Base-by-base conservation (phyloP, 805 yeast genomes). In the Wickerhamomyces strasburgensis region DNA sequence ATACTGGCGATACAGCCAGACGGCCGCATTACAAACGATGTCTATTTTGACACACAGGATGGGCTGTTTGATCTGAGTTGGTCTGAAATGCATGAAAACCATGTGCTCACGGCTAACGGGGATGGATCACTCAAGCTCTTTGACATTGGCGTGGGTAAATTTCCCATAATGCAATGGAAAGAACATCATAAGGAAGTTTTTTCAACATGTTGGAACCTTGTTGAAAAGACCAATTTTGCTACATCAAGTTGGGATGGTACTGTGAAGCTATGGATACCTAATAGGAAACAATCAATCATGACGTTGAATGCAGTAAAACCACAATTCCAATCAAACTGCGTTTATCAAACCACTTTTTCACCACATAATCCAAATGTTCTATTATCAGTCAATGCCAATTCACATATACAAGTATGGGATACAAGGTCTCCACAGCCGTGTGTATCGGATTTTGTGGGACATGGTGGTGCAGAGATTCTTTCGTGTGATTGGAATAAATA, bases 211-310 rank as follows among this genome's bases (percentile, higher is more conserved):
- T 84, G 93, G 93, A 82, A 80, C 53, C 55, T 80, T 41, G 73
- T 78, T 4, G 82, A 79, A 44, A 84, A 87, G 60, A 54, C 71
- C 5, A 67, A 66, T 14, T 85, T 90, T 59, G 78, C 82, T 27
- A 72, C 90, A 14, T 73, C 89, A 19, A 82, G 95, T 7, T 90
- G 98, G 98, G 98, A 90, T 58, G 96, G 97, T 0, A 65, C 83
- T 0, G 73, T 89, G 27, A 86, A 85, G 58, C 53, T 86, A 4
- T 85, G 95, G 95, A 59, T 79, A 0, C 88, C 93, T 0, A 58
- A 60, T 27, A 65, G 88, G 39, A 62, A 58, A 19, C 62, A 68
- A 14, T 75, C 87, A 18, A 43, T 85, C 38, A 33, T 78, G 39
- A 80, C 89, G 1, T 63, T 86, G 30, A 55, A 64, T 18, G 60